Base-by-base conservation (phyloP, 257 asterid genomes). In the Cordia subcordata region DNA sequence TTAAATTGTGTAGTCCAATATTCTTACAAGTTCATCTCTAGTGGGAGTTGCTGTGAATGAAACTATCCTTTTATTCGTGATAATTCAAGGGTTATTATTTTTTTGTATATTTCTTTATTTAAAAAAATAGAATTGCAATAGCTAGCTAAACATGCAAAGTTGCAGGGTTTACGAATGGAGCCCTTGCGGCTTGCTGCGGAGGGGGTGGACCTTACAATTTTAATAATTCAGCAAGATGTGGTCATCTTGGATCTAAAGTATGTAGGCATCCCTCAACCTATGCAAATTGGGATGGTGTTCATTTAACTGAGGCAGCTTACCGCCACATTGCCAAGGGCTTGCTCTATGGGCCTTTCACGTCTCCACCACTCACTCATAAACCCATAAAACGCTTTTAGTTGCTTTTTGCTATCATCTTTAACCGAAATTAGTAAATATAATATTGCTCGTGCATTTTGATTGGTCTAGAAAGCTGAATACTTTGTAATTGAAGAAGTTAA, bases 191-290 rank as follows among this genome's bases (percentile, higher is more conserved):
- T 0, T 88, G 94, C 56, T 88, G 96, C 37, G 95, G 96, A 52
- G 95, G 94, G 18, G 96, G 96, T 21, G 96, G 96, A 17, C 91
- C 91, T 0, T 86, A 78, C 71, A 89, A 89, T 52, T 86, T 85
- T 71, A 86, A 89, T 21, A 77, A 75, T 53, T 72, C 95, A 5
- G 94, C 95, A 14, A 68, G 87, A 74, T 88, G 96, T 67, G 96
- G 96, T 0, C 87, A 88, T 32, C 45, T 40, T 63, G 90, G 94
- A 20, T 84, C 94, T 0, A 84, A 53, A 74, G 77, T 75, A 12
- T 89, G 96, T 69, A 38, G 8, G 57, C 75, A 77, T 53, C 76
- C 95, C 1, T 69, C 73, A 1, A 40, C 64, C 5, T 67, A 22
- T 59, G 73, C 80, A 0, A 89, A 78, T 63, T 89, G 95, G 94